Base-by-base conservation (phyloP, 1,139 yeast genomes). In the Nakaseomyces sp. region DNA sequence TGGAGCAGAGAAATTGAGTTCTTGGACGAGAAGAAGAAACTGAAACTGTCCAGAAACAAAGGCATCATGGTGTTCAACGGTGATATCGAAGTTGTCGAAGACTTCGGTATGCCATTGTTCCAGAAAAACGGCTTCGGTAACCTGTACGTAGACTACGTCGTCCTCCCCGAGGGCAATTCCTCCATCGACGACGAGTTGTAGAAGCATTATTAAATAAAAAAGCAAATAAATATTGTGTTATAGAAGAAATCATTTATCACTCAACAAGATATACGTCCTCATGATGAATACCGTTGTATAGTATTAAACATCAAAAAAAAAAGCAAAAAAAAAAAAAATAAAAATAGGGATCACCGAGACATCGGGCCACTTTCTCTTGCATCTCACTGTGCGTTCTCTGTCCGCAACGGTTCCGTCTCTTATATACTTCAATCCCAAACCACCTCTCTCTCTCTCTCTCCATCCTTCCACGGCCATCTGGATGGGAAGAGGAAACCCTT, bases 91-190 rank as follows among this genome's bases (percentile, higher is more conserved):
- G 62, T 71, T 4, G 52, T 89, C 28, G 66, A 69, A 49, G 88
- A 84, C 12, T 80, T 75, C 56, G 98, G 98, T 28, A 87, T 91
- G 96, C 97, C 97, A 1, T 51, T 70, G 12, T 51, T 56, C 12
- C 72, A 70, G 37, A 67, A 69, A 15, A 79, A 76, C 47, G 43
- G 42, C 18, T 75, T 63, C 60, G 98, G 97, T 28, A 86, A 87
- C 60, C 70, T 89, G 58, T 84, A 68, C 59, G 70, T 91, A 42
- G 82, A 80, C 50, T 86, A 84, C 62, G 72, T 68, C 45, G 79
- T 86, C 2, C 63, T 84, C 16, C 66, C 66, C 18, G 29, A 37
- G 38, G 18, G 25, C 13, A 28, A 32, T 19, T 19, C 22, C 12
- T 16, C 25, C 8, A 33, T 40, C 17, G 37, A 40, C n/a, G 42